These are phyloP conservation scores for Penicillium longicatenatum DNA, from an alignment of 495 filamentous ascomycete genomes.

Conservation along the genomic window DNA sequence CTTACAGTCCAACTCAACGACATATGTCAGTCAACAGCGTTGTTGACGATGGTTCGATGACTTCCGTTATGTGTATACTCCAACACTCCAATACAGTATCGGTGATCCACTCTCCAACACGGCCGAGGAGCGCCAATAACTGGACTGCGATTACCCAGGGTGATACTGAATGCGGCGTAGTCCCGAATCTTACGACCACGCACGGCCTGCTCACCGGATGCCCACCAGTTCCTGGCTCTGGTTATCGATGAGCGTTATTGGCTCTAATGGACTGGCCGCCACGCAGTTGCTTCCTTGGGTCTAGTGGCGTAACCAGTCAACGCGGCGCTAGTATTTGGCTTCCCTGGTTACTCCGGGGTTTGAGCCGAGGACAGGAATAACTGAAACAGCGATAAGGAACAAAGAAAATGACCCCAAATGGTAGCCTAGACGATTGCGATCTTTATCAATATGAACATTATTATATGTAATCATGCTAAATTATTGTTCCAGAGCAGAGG, in stretches of 20 bases:
- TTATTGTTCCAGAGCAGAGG: no score
- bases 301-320: slow-evolving; percentile 16
- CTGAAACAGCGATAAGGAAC: slow-evolving; percentile 9
- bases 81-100: slow-evolving; percentile 1
- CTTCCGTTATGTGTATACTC: not conserved
- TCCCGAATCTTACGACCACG: slow-evolving; percentile 24
- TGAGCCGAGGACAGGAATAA: not conserved
- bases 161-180: slow-evolving; percentile 27
- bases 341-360: slow-evolving; percentile 12
- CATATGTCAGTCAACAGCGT: not conserved
- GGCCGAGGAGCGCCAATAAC: slow-evolving; percentile 14
- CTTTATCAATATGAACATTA: no score
- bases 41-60: not conserved
- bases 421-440: not conserved
- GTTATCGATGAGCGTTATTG: slow-evolving; percentile 16
- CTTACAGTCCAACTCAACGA: not conserved
- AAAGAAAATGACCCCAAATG: not conserved
- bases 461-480: no score
- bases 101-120: slow-evolving; percentile 14
- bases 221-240: slow-evolving; percentile 24
- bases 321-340: slow-evolving; percentile 11
- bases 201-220: slow-evolving; percentile 17
- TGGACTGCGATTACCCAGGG: slow-evolving; percentile 23
- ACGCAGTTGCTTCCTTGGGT: slow-evolving; percentile 10
- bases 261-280: slow-evolving; percentile 6